These are phyloP conservation scores for Pyropia haitanensis DNA, from an alignment of 23 red algal species.

Conservation along the genomic window DNA sequence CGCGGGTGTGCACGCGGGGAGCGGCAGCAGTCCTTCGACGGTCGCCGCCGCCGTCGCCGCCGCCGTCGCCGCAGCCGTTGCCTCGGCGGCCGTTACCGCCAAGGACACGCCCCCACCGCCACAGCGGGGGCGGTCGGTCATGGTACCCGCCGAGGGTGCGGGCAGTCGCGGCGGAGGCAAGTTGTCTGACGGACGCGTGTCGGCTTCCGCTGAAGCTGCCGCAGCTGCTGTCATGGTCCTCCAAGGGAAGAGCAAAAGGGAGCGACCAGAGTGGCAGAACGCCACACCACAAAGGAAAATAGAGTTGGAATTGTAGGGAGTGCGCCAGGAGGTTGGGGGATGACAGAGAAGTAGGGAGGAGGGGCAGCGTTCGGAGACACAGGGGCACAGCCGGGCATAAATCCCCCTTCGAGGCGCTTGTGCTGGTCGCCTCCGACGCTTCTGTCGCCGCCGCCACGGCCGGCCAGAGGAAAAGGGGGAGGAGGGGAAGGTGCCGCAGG, in stretches of 20 bases:
- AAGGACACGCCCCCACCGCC: too few relatives aligned
- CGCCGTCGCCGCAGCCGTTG: too few relatives aligned
- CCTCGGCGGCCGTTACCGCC: too few relatives aligned
- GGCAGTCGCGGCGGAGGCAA: not conserved
- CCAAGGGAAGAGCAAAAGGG: not conserved
- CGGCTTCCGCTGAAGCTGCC: slow-evolving; percentile 16
- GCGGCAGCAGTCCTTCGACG: not conserved
- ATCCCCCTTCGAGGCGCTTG: not conserved
- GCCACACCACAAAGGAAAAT: not conserved
- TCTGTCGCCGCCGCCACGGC: slow-evolving; percentile 2
- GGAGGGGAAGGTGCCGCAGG: not conserved
- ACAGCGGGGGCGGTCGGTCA: too few relatives aligned
- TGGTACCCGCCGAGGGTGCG: not conserved
- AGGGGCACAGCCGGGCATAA: not conserved
- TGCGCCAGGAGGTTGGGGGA: not conserved
- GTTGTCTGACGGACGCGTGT: not conserved
- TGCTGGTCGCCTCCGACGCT: not conserved
- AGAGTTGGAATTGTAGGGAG: not conserved
- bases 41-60: not conserved
- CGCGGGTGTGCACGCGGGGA: too few relatives aligned
- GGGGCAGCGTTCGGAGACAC: not conserved
- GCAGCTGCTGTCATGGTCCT: not conserved
- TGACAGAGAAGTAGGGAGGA: not conserved
- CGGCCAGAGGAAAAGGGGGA: not conserved
- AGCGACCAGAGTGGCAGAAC: not conserved